phyloP scores from a whole-genome alignment of 768 basidiomycete species.

The Termitomyces sp. region DNA sequence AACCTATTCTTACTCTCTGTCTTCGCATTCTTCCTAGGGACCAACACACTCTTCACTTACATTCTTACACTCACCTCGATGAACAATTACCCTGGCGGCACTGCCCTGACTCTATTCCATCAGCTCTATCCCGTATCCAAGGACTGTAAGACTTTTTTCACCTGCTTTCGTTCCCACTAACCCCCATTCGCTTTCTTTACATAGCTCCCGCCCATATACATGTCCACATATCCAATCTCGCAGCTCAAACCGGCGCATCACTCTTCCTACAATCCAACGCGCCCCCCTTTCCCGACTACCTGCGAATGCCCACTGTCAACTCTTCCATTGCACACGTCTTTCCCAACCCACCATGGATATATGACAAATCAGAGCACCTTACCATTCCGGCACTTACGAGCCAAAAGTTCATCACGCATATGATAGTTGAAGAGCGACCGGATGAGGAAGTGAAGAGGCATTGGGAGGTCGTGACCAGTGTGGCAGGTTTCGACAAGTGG shows the following conservation, averaged over 20 bases:
- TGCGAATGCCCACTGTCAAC: conserved; percentile 9
- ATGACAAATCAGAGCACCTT: conserved; percentile 79
- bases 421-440: conserved; percentile 48
- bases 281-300: conserved; percentile 37
- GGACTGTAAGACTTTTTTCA: conserved; percentile 6
- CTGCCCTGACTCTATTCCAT: conserved; percentile 63
- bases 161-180: neutral
- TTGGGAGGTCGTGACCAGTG: conserved; percentile 40
- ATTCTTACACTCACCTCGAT: conserved; percentile 55
- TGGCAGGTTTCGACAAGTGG: conserved; percentile 27
- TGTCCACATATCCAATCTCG: conserved; percentile 80
- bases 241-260: conserved; percentile 86
- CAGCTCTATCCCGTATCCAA: conserved; percentile 27
- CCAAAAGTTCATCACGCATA: conserved; percentile 46
- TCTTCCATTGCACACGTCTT: neutral
- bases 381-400: conserved; percentile 33
- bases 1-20: conserved; percentile 36
- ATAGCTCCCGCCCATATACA: conserved; percentile 25
- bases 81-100: conserved; percentile 87
- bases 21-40: conserved; percentile 39
- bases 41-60: conserved; percentile 49
- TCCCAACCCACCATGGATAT: conserved; percentile 45
- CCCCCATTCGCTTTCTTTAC: neutral
- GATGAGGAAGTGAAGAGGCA: conserved; percentile 15
- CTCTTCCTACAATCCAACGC: conserved; percentile 75